Conservation (phyloP, 192 early-diverging fungal genomes). For the Chytriomyces hyalinus region DNA sequence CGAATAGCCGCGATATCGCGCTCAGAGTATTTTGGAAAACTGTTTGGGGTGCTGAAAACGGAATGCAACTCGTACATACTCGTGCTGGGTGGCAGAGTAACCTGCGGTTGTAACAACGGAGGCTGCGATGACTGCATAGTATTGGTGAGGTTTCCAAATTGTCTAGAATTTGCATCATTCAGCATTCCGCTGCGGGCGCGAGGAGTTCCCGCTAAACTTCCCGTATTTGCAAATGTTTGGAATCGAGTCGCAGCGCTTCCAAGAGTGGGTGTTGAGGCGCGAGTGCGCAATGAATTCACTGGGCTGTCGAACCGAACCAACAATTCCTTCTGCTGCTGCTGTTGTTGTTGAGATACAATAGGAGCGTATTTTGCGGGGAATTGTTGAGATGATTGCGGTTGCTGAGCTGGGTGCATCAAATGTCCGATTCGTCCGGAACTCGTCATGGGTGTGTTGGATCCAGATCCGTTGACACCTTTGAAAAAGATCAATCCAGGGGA, state of each 20-base stretch:
- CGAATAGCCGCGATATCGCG: slow-evolving; percentile 39
- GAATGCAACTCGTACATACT: slow-evolving; percentile 36
- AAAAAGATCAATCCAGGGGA: neutral
- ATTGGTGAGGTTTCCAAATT: too few relatives aligned
- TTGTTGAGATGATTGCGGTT: neutral
- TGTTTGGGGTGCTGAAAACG: slow-evolving; percentile 40
- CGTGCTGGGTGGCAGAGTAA: neutral
- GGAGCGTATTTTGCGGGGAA: neutral
- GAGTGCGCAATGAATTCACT: too few relatives aligned
- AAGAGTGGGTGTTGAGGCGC: too few relatives aligned
- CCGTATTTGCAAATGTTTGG: neutral
- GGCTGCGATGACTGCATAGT: too few relatives aligned
- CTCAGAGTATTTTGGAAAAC: slow-evolving; percentile 47
- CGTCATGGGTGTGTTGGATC: neutral
- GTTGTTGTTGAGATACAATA: neutral
- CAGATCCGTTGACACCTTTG: neutral
- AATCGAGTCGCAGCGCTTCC: neutral
- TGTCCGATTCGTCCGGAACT: neutral
- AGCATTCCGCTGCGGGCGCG: neutral
- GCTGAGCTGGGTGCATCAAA: neutral
- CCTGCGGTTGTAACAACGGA: neutral
- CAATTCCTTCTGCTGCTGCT: neutral
- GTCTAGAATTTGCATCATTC: neutral
- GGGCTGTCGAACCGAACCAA: too few relatives aligned
- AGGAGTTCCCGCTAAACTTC: neutral